A percentile compares a stretch with the other conserved stretches of the same genome.
Evolutionary conservation across 768 basidiomycete genomes (phyloP).

Genomic region (Dictyophora rubrovolvata): DNA sequence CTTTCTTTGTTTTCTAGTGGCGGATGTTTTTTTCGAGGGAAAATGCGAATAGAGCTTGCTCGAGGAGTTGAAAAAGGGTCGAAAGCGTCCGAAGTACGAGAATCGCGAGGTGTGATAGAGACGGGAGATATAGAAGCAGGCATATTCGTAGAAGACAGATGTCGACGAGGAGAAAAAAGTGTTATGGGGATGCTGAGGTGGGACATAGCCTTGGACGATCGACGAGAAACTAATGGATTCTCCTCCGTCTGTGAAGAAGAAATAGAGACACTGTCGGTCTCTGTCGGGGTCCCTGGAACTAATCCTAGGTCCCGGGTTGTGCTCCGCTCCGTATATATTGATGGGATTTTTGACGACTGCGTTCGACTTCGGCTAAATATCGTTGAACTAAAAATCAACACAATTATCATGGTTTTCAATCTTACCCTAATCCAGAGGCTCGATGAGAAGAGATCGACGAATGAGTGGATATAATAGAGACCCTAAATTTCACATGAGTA

Average conservation of each 20-base stretch:
- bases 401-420: not conserved
- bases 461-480: not conserved
- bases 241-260: not conserved
- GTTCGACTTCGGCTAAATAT: not conserved
- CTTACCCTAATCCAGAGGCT: not conserved
- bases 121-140: not conserved
- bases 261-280: not conserved
- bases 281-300: not conserved
- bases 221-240: not conserved
- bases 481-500: not conserved
- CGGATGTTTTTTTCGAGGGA: not conserved
- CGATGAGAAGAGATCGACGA: not conserved
- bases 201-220: not conserved
- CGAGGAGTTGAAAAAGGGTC: not conserved
- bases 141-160: not conserved
- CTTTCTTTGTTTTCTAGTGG: not conserved
- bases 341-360: not conserved
- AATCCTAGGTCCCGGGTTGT: not conserved
- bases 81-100: not conserved
- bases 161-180: not conserved
- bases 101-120: not conserved
- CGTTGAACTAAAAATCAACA: no score
- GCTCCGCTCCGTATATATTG: not conserved
- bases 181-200: not conserved
- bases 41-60: not conserved